Evolutionary conservation across 805 yeast genomes (phyloP), one percentile per base, ranked within the genome.

Genomic region (Ogataea degrootiae): DNA sequence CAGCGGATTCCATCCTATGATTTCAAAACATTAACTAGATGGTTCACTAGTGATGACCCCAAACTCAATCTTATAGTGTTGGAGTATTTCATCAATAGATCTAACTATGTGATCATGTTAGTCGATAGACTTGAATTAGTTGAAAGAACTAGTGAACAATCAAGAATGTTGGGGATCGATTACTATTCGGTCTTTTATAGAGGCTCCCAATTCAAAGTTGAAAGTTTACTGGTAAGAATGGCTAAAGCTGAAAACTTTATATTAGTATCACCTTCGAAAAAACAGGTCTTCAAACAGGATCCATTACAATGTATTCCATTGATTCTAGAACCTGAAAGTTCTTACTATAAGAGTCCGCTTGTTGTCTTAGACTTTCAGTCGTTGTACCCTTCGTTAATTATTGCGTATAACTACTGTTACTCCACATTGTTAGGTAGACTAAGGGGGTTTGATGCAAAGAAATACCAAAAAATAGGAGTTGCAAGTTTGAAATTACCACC

Each of bases 161-260:
- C 97, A 0, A 71, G 96, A 41, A 64, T 94, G 33, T 75, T 90
- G 21, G 99, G 99, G 0, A 80, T 94, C 26, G 98, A 94, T 57
- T 94, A 90, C 62, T 77, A 82, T 60, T 88, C 97, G 3, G 88
- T 90, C 8, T 80, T 86, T 50, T 85, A 87, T 44, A 66, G 99
- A 49, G 99, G 99, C 0, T 92, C 98, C 0, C 99, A 94, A 60
- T 94, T 75, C 62, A 91, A 88, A 61, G 97, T 94, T 2, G 99
- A 94, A 60, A 87, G 97, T 1, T 74, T 91, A 36, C 67, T 94
- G 53, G 66, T 80, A 3, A 68, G 99, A 45, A 66, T 94, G 17
- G 78, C 94, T 23, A 88, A 89, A 56, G 71, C 81, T 2, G 96
- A 90, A 60, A 85, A 85, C 60, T 80, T 75, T 44, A 63, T 92